Percentiles rank a stretch among this genome's conserved stretches.
These are phyloP conservation scores for Tylopilus plumbeoviolaceoides DNA, from an alignment of 768 basidiomycete species.

Conservation along the genomic window DNA sequence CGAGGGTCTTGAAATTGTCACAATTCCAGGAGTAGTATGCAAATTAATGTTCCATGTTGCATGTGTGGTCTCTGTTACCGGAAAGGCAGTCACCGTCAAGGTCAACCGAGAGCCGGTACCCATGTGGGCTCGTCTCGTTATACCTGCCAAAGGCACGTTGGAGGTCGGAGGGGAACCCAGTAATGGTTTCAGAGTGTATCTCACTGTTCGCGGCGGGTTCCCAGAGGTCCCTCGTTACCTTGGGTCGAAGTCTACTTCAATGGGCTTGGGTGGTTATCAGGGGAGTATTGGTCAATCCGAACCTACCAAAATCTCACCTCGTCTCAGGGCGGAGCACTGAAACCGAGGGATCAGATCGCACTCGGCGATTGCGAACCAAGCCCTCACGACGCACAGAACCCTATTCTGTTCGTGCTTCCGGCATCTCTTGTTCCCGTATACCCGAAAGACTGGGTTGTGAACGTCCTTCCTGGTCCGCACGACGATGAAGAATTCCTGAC, in stretches of 20 bases:
- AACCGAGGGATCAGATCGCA: constrained; percentile 47
- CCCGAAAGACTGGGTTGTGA: constrained; percentile 46
- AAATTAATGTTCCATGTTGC: constrained; percentile 47
- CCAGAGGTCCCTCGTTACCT: constrained; percentile 53
- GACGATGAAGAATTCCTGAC: constrained; percentile 56
- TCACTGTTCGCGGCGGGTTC: constrained; percentile 58
- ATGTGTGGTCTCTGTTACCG: constrained; percentile 53
- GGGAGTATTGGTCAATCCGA: constrained; percentile 24
- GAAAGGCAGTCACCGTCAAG: constrained; percentile 41
- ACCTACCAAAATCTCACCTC: constrained; percentile 2
- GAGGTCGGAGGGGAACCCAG: constrained; percentile 31
- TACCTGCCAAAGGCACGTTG: constrained; percentile 44
- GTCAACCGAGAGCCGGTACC: constrained; percentile 36
- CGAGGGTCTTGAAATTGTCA: constrained; percentile 55
- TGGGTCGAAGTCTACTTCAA: constrained; percentile 62
- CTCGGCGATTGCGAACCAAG: constrained; percentile 33
- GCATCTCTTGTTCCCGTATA: constrained; percentile 38
- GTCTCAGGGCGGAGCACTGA: constrained; percentile 46
- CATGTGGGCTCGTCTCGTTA: constrained; percentile 48
- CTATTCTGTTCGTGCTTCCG: constrained; percentile 21
- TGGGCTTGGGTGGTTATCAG: constrained; percentile 60
- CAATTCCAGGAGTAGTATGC: constrained; percentile 40
- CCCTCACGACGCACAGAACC: constrained; percentile 7
- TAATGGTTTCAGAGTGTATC: constrained; percentile 50
- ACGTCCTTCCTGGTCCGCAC: constrained; percentile 60